These are phyloP conservation scores for Neopestalotiopsis rosae DNA, from an alignment of 2,329 filamentous ascomycete species.

Conservation along the genomic window DNA sequence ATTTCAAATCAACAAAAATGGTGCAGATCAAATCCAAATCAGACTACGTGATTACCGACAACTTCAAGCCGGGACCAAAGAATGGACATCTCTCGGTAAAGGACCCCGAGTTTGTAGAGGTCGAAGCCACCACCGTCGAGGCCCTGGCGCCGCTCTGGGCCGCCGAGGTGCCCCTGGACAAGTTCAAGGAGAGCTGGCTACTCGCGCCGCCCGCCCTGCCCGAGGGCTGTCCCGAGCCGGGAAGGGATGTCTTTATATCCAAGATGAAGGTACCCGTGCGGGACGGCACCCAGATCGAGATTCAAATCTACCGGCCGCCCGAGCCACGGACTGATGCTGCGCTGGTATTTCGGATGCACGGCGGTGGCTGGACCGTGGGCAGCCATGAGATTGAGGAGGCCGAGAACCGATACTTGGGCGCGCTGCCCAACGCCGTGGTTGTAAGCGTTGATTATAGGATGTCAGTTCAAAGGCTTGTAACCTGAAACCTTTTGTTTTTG, in stretches of 20 bases:
- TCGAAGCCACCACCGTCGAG: constrained; percentile 33
- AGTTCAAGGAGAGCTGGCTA: constrained; percentile 27
- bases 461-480: constrained; percentile 28
- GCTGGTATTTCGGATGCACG: constrained; percentile 41
- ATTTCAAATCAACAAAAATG: neutral
- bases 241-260: constrained; percentile 38
- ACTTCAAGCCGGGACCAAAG: constrained; percentile 40
- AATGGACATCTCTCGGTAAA: constrained; percentile 40
- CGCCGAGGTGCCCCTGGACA: constrained; percentile 27
- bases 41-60: constrained; percentile 34
- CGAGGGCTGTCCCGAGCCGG: constrained; percentile 37
- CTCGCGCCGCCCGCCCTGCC: constrained; percentile 30
- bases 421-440: constrained; percentile 39
- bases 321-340: constrained; percentile 27
- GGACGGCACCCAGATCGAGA: constrained; percentile 39
- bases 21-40: constrained; percentile 29
- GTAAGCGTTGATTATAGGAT: constrained; percentile 44
- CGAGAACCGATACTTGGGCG: constrained; percentile 41
- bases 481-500: neutral
- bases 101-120: constrained; percentile 36
- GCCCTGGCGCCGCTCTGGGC: constrained; percentile 34
- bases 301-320: constrained; percentile 41
- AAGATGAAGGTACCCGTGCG: constrained; percentile 34
- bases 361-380: constrained; percentile 42
- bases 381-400: constrained; percentile 39